A percentile compares a stretch with the other conserved stretches of the same genome.
Evolutionary conservation across 495 filamentous ascomycete genomes (phyloP).

Genomic region (Xylaria palmicola): DNA sequence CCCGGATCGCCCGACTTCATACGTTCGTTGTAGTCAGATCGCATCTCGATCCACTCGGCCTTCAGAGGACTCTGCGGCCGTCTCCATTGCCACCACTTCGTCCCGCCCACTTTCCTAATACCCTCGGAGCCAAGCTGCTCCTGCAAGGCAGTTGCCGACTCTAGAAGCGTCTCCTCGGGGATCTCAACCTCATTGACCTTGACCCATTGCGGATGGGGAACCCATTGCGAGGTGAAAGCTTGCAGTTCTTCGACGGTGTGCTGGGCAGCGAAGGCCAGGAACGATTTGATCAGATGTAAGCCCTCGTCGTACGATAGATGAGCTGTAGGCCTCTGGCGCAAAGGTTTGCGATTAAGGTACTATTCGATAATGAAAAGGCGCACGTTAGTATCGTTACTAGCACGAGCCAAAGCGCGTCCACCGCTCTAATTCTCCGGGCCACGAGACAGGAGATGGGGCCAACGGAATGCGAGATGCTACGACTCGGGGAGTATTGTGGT

Average conservation of each 20-base stretch:
- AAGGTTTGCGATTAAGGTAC: constrained; percentile 78
- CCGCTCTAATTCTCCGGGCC: background rate
- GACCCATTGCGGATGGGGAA: constrained; percentile 87
- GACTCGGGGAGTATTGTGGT: background rate
- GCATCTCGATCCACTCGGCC: constrained; percentile 97
- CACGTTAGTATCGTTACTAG: constrained; percentile 19
- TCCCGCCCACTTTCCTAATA: constrained; percentile 71
- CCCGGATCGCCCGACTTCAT: constrained; percentile 56
- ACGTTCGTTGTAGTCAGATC: constrained; percentile 69
- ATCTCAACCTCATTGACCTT: constrained; percentile 73
- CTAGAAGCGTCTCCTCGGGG: constrained; percentile 55
- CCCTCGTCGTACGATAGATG: constrained; percentile 93
- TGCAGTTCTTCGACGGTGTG: constrained; percentile 92
- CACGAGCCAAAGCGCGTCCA: background rate
- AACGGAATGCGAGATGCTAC: background rate
- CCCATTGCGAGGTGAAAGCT: constrained; percentile 84
- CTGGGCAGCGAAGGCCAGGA: constrained; percentile 76
- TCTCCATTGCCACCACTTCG: constrained; percentile 95
- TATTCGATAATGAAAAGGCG: constrained; percentile 32
- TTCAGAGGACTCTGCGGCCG: constrained; percentile 57
- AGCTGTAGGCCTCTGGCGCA: constrained; percentile 73
- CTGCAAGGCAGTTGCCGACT: constrained; percentile 61
- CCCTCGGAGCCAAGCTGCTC: constrained; percentile 75
- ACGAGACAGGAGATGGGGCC: background rate
- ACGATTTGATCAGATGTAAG: constrained; percentile 81